Evolutionary conservation across 371 early-diverging fungal genomes (phyloP), one percentile per base, ranked within the genome.

Genomic region (Mortierella sp.): DNA sequence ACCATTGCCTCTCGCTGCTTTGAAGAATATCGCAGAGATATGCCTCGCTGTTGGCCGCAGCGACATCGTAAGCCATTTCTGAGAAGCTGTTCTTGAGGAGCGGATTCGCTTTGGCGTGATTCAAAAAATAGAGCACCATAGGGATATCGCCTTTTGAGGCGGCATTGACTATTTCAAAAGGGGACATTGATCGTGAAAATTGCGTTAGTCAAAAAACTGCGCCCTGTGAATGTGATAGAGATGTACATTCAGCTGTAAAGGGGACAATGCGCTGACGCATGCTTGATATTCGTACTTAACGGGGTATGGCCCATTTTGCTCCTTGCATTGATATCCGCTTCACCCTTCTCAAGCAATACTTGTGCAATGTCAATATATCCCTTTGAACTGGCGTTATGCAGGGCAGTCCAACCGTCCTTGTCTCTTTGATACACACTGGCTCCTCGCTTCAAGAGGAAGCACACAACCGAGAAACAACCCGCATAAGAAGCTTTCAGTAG

Each of bases 381-480:
- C 32, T 82, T 80, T 7, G 90, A 82, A 47, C 87, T 87, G 19
- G 93, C 91, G 72, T 92, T 93, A 80, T 94, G 96, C 32, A 95
- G 83, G 1, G 93, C 87, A 12, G 93, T 90, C 94, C 94, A 95
- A 0, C 95, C 95, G 60, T 94, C 93, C 56, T 82, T 85, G 71
- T 94, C 95, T n/a, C 83, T 75, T 32, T 86, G 86, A 51, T 87
- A 79, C 19, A 89, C 82, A 56, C 93, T 85, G 6, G 94, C 93
- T 6, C 80, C 72, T 21, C 83, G 83, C 54, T 81, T 83, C 6
- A 94, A 59, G n/a, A 95, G 78, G 56, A 86, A 87, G 34, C 83
- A 79, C 15, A 93, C 90, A 44, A 92, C 83, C 17, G 80, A 79
- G 31, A 79, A 73, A 69, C 89, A 89, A 0, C 94, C 95, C 53